Conservation (phyloP, 768 basidiomycete genomes). For the Kwoniella mangroviensis region DNA sequence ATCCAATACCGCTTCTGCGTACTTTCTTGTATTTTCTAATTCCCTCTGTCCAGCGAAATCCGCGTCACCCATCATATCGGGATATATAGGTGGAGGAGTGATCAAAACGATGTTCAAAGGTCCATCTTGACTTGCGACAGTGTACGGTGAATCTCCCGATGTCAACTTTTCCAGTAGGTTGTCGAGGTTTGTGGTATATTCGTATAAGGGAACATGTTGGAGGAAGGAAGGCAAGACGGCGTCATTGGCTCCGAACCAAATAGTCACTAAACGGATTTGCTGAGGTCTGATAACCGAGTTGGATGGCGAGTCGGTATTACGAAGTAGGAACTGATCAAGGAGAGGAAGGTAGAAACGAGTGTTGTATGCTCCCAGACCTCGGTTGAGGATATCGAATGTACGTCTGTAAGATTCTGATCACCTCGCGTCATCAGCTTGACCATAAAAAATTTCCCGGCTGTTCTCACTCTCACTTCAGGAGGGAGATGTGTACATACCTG, state of each 20-base stretch:
- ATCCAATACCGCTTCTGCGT: slow-evolving; percentile 3
- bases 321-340: neutral
- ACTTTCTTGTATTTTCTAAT: slow-evolving; percentile 4
- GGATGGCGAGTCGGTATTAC: neutral
- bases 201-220: neutral
- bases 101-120: slow-evolving; percentile 8
- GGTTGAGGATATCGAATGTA: slow-evolving; percentile 4
- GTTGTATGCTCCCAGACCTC: slow-evolving; percentile 10
- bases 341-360: slow-evolving; percentile 4
- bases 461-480: too few relatives aligned
- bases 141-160: neutral
- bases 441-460: too few relatives aligned
- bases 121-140: neutral
- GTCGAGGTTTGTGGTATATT: neutral
- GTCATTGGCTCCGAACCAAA: slow-evolving; percentile 12
- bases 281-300: neutral
- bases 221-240: neutral
- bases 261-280: slow-evolving; percentile 5
- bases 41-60: slow-evolving; percentile 1
- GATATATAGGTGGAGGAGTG: slow-evolving; percentile 6
- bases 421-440: neutral
- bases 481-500: neutral
- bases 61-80: neutral
- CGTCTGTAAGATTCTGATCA: slow-evolving; percentile 2
- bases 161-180: neutral